Conservation (phyloP, 2,329 filamentous ascomycete species). For the Pezicula radicicola region DNA sequence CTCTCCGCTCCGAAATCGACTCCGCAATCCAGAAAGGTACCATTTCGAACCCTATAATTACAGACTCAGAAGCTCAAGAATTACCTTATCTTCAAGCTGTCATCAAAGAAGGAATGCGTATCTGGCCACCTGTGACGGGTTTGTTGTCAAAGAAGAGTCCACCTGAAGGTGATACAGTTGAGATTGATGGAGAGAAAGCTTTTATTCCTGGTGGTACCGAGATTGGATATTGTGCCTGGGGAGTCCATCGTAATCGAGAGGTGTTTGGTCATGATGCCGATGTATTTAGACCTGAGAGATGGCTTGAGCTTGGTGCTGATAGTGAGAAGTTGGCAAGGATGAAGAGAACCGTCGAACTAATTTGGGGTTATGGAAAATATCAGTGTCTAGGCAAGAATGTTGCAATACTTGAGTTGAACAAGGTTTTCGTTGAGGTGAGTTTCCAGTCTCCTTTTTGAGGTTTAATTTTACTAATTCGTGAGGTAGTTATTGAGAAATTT, state of each 20-base stretch:
- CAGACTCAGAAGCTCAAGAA: conserved; percentile 1
- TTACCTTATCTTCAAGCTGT: conserved; percentile 30
- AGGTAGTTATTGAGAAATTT: conserved; percentile 11
- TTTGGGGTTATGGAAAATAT: conserved; percentile 40
- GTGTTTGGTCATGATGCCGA: conserved; percentile 34
- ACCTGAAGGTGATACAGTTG: conserved; percentile 3
- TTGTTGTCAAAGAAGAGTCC: conserved; percentile 8
- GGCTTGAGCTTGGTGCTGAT: conserved; percentile 34
- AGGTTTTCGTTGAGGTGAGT: conserved; percentile 33
- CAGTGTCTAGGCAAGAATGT: conserved; percentile 42
- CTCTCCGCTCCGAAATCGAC: conserved; percentile 41
- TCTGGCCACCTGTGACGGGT: conserved; percentile 30
- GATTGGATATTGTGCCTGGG: conserved; percentile 24
- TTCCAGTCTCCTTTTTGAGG: no score
- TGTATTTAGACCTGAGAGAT: conserved; percentile 44
- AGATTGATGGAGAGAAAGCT: neutral
- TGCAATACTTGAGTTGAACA: conserved; percentile 45
- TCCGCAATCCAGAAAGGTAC: neutral
- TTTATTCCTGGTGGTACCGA: conserved; percentile 6
- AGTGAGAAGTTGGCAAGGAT: conserved; percentile 27
- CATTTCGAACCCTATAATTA: neutral
- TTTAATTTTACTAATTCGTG: neutral
- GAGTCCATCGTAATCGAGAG: conserved; percentile 29
- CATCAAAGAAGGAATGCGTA: conserved; percentile 45
- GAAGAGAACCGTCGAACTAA: conserved; percentile 35